A percentile compares a stretch with the other conserved stretches of the same genome.
These are phyloP conservation scores for Diutina ranongensis DNA, from an alignment of 1,139 yeast genomes.

Conservation along the genomic window DNA sequence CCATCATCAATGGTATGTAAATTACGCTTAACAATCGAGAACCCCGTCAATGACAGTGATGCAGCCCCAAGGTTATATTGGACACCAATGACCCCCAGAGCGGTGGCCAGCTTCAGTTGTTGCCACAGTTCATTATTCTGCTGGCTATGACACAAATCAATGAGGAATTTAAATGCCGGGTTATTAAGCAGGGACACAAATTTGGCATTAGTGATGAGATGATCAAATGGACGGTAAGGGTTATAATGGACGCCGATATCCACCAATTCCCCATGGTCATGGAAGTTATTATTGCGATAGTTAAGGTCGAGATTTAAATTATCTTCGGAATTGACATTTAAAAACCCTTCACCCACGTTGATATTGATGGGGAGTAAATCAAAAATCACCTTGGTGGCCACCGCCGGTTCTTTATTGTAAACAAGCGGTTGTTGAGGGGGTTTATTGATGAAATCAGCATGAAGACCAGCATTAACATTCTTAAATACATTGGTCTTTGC, in stretches of 20 bases:
- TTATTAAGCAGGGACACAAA: conserved; percentile 27
- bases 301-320: conserved; percentile 27
- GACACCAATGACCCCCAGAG: conserved; percentile 36
- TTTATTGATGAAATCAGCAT: conserved; percentile 22
- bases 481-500: conserved; percentile 35
- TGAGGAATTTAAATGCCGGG: conserved; percentile 28
- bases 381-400: conserved; percentile 28
- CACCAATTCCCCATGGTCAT: conserved; percentile 32
- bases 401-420: conserved; percentile 26
- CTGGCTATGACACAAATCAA: conserved; percentile 24
- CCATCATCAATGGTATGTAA: conserved; percentile 31
- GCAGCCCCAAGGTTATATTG: conserved; percentile 15
- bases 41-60: conserved; percentile 23
- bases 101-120: conserved; percentile 20
- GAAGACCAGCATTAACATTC: conserved; percentile 21
- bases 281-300: conserved; percentile 32
- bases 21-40: conserved; percentile 30
- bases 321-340: conserved; percentile 30
- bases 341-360: conserved; percentile 24
- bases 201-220: conserved; percentile 23
- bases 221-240: conserved; percentile 37
- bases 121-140: conserved; percentile 33
- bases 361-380: conserved; percentile 24
- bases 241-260: conserved; percentile 31
- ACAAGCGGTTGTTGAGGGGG: conserved; percentile 16